These are phyloP conservation scores for Dryas alaskensis DNA, from an alignment of 306 rosid species.

Conservation along the genomic window DNA sequence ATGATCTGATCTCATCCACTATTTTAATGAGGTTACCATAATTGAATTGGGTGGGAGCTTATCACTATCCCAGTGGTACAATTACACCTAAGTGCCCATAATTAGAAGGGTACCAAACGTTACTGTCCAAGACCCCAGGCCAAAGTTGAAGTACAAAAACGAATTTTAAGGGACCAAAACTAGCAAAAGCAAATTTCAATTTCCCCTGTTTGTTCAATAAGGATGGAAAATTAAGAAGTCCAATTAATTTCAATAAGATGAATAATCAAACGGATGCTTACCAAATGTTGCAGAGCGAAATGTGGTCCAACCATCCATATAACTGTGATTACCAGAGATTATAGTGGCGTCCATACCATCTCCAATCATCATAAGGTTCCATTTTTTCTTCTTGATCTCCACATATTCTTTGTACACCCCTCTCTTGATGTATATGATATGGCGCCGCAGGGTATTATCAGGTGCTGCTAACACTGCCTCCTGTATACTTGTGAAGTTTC, in stretches of 20 bases:
- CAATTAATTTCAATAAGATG: background rate
- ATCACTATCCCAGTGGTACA: background rate
- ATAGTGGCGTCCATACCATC: conserved; percentile 74
- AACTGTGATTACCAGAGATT: conserved; percentile 58
- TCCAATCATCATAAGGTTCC: conserved; percentile 85
- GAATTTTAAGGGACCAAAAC: background rate
- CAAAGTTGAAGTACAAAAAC: background rate
- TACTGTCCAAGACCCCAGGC: background rate
- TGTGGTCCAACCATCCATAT: conserved; percentile 76
- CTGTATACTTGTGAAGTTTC: conserved; percentile 50
- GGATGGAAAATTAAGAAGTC: background rate
- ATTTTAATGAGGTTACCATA: background rate
- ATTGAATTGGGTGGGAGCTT: background rate
- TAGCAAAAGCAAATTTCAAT: background rate
- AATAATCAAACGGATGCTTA: conserved; percentile 18
- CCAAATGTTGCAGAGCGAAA: conserved; percentile 86
- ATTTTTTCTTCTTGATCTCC: conserved; percentile 87
- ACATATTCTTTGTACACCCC: conserved; percentile 69
- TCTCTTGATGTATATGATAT: conserved; percentile 59
- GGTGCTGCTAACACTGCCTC: conserved; percentile 82
- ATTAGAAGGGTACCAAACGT: background rate
- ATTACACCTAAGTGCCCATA: background rate
- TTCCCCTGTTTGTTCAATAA: background rate
- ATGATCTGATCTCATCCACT: background rate
- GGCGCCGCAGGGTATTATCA: conserved; percentile 61